Evolutionary conservation across 2,329 filamentous ascomycete species (phyloP).

Genomic region (Xylariaceae sp.): DNA sequence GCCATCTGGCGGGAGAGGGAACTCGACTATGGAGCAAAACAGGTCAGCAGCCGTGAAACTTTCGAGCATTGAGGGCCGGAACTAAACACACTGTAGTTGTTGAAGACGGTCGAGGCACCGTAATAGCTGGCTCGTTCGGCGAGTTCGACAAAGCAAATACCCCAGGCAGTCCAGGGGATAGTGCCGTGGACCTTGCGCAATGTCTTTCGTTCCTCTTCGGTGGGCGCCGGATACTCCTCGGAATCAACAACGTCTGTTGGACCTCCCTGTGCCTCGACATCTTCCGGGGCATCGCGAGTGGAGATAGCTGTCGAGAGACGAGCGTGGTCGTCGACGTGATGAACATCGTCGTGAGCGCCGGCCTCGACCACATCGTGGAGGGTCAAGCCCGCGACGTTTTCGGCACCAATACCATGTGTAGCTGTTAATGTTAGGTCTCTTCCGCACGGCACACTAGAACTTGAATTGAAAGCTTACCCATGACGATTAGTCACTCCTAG

Average conservation of each 20-base stretch:
- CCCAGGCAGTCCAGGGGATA: slow-evolving; percentile 42
- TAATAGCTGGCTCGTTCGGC: slow-evolving; percentile 52
- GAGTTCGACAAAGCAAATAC: slow-evolving; percentile 48
- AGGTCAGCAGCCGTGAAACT: neutral
- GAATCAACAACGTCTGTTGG: slow-evolving; percentile 17
- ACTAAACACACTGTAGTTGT: slow-evolving; percentile 37
- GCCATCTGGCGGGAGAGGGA: slow-evolving; percentile 30
- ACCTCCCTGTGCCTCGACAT: slow-evolving; percentile 9
- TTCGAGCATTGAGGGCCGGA: neutral
- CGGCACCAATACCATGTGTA: slow-evolving; percentile 8
- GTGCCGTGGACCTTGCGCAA: slow-evolving; percentile 44
- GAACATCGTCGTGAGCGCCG: slow-evolving; percentile 1
- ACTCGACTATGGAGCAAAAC: slow-evolving; percentile 39
- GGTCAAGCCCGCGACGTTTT: slow-evolving; percentile 16
- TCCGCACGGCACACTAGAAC: no score
- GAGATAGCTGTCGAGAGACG: neutral
- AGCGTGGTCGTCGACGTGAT: slow-evolving; percentile 3
- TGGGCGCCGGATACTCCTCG: slow-evolving; percentile 34
- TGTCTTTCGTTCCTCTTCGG: slow-evolving; percentile 41
- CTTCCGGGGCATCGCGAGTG: slow-evolving; percentile 7
- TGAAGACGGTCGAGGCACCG: slow-evolving; percentile 46
- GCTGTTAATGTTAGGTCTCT: no score
- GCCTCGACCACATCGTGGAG: slow-evolving; percentile 3
- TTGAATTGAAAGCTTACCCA: no score
- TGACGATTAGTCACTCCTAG: no score